phyloP scores from a whole-genome alignment of 495 filamentous ascomycete species.

The Hypoxylon lenormandii region DNA sequence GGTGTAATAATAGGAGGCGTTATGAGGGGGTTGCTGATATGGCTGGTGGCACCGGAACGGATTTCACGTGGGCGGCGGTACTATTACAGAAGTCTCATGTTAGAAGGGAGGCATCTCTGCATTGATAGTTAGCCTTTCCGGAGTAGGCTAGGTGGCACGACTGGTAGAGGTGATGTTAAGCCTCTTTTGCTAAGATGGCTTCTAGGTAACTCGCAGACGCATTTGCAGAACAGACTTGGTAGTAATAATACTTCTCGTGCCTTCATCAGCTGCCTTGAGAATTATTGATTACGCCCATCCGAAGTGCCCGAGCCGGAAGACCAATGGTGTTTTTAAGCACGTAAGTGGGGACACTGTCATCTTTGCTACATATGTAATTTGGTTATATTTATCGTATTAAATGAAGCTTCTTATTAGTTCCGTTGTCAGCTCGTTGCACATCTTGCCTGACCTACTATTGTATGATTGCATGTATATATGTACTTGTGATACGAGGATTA shows the following conservation, averaged over 20 bases:
- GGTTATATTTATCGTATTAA: constrained; percentile 15
- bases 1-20: constrained; percentile 21
- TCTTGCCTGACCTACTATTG: not conserved
- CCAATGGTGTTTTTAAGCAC: not conserved
- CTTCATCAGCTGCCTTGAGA: not conserved
- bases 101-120: too few species aligned
- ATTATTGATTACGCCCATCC: not conserved
- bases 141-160: too few species aligned
- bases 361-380: constrained; percentile 13
- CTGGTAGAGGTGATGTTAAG: too few species aligned
- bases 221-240: not conserved
- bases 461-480: too few species aligned
- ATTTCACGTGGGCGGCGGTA: not conserved
- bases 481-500: constrained; percentile 13
- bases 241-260: constrained; percentile 24
- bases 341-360: constrained; percentile 34
- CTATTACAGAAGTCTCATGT: too few species aligned
- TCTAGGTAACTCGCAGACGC: not conserved
- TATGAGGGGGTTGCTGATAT: constrained; percentile 16
- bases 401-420: constrained; percentile 4
- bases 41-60: constrained; percentile 2
- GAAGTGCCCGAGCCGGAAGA: too few species aligned
- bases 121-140: too few species aligned
- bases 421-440: constrained; percentile 28
- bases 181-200: not conserved